Percentiles rank a stretch among this genome's conserved stretches.
These are phyloP conservation scores for Acmispon strigosus DNA, from an alignment of 306 rosid genomes.

Conservation along the genomic window DNA sequence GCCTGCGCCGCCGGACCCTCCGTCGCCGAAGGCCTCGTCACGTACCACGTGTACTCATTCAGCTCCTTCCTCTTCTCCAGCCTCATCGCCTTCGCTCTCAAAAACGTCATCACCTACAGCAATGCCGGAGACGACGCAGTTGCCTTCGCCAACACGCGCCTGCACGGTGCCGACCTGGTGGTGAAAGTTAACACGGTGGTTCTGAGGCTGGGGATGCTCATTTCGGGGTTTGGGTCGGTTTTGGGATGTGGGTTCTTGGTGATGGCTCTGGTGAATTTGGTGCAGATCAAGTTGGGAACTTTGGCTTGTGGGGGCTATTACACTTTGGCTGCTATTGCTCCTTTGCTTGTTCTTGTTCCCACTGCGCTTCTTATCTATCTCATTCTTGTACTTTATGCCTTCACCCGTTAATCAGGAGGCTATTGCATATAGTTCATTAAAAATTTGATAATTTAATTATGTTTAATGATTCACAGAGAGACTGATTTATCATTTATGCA, in stretches of 20 bases:
- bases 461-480: neutral
- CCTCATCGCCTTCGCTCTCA: conserved; percentile 73
- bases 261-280: conserved; percentile 69
- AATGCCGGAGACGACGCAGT: neutral
- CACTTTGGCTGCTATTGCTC: conserved; percentile 54
- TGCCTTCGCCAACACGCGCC: neutral
- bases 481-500: no score
- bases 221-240: conserved; percentile 69
- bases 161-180: conserved; percentile 16
- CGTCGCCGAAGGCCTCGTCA: conserved; percentile 39
- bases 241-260: conserved; percentile 79
- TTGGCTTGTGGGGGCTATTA: conserved; percentile 59
- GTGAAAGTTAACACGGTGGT: conserved; percentile 37
- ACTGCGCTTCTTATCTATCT: conserved; percentile 53
- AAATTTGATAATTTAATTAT: neutral
- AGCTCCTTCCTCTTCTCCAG: conserved; percentile 93
- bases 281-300: conserved; percentile 69
- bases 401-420: conserved; percentile 35
- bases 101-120: conserved; percentile 53
- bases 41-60: conserved; percentile 78
- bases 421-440: neutral
- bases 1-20: conserved; percentile 42
- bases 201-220: conserved; percentile 54
- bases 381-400: conserved; percentile 59
- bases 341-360: conserved; percentile 77